A percentile compares a stretch with the other conserved stretches of the same genome.
phyloP scores from a whole-genome alignment of 2,329 filamentous ascomycete species.

The Verticillium klebahnii region DNA sequence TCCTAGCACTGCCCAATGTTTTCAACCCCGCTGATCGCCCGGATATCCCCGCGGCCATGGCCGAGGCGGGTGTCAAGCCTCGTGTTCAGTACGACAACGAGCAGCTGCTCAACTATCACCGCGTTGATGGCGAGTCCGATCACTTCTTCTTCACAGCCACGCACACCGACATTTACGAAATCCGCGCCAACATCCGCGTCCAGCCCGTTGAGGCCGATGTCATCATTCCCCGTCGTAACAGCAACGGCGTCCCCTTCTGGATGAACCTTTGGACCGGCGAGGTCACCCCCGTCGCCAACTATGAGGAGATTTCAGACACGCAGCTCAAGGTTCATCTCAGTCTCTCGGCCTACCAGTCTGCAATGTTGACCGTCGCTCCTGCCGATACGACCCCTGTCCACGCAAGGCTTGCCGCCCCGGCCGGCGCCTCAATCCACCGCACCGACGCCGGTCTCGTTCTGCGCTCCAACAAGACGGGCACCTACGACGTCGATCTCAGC shows the following conservation, averaged over 20 bases:
- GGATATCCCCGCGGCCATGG: slow-evolving; percentile 4
- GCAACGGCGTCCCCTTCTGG: slow-evolving; percentile 5
- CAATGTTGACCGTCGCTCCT: slow-evolving; percentile 7
- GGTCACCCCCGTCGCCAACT: slow-evolving; percentile 4
- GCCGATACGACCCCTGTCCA: slow-evolving; percentile 1
- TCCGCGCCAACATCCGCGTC: slow-evolving; percentile 5
- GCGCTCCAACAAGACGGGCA: slow-evolving; percentile 6
- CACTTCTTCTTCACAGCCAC: slow-evolving; percentile 7
- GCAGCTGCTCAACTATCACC: slow-evolving; percentile 8
- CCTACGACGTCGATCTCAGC: slow-evolving; percentile 1
- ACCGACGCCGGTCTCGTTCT: slow-evolving; percentile 5
- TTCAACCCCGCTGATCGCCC: slow-evolving; percentile 2
- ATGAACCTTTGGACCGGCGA: slow-evolving; percentile 10
- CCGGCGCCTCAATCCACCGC: slow-evolving; percentile 1
- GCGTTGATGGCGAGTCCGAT: slow-evolving; percentile 8
- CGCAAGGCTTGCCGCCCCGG: slow-evolving; percentile 1
- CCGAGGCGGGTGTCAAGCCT: slow-evolving; percentile 2
- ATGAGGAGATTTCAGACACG: slow-evolving; percentile 8
- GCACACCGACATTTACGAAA: slow-evolving; percentile 6
- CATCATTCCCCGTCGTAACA: slow-evolving; percentile 3
- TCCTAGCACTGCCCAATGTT: slow-evolving; percentile 6
- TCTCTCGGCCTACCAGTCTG: slow-evolving; percentile 6
- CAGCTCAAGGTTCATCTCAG: slow-evolving; percentile 7
- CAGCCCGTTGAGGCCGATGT: slow-evolving; percentile 4
- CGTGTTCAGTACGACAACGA: slow-evolving; percentile 6